These are phyloP conservation scores for Isoetes engelmannii DNA, from an alignment of 83 land plant species.

Conservation along the genomic window DNA sequence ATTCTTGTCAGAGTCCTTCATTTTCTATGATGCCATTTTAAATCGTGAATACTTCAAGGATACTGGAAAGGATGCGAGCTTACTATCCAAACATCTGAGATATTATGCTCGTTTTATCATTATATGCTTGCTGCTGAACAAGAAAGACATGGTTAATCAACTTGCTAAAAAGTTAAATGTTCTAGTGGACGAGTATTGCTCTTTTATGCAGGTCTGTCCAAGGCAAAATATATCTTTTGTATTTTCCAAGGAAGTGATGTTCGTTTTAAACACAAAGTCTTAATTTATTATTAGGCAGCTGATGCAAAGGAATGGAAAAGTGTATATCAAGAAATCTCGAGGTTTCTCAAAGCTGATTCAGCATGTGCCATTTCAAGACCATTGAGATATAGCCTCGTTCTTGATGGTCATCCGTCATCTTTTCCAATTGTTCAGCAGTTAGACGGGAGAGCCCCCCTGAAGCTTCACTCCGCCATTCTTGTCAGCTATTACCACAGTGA, in stretches of 20 bases:
- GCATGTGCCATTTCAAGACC: conserved; percentile 43
- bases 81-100: conserved; percentile 78
- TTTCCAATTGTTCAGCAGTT: conserved; percentile 45
- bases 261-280: background rate
- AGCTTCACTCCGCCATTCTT: conserved; percentile 63
- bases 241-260: background rate
- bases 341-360: conserved; percentile 65
- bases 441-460: conserved; percentile 49
- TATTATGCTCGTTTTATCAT: conserved; percentile 74
- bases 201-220: conserved; percentile 52
- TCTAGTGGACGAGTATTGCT: conserved; percentile 65
- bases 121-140: conserved; percentile 66
- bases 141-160: conserved; percentile 64
- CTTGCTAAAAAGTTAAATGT: conserved; percentile 51
- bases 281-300: conserved; percentile 37
- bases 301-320: conserved; percentile 75
- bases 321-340: conserved; percentile 59
- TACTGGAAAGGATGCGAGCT: conserved; percentile 44
- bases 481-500: conserved; percentile 85
- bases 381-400: conserved; percentile 50
- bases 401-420: conserved; percentile 60
- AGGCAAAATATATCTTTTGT: background rate
- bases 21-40: conserved; percentile 89
- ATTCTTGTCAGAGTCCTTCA: conserved; percentile 68
- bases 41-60: conserved; percentile 87